These are phyloP conservation scores for Cytospora chrysosperma DNA, from an alignment of 2,329 filamentous ascomycete species.

Conservation along the genomic window DNA sequence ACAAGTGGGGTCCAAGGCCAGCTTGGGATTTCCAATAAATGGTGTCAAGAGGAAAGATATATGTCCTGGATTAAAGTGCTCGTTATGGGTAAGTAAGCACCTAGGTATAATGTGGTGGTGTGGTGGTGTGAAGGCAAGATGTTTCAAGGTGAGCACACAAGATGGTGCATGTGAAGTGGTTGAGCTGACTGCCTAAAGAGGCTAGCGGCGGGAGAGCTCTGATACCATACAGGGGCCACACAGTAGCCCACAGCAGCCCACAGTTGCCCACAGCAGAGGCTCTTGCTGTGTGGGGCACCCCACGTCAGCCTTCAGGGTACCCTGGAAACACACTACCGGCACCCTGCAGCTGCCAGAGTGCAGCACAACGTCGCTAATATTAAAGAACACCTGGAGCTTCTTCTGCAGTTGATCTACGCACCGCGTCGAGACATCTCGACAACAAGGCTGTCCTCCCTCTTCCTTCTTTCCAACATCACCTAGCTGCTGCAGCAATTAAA, in stretches of 20 bases:
- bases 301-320: background rate
- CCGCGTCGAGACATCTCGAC: background rate
- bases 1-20: too few species aligned
- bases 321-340: background rate
- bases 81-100: too few species aligned
- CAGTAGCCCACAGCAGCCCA: too few species aligned
- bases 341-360: background rate
- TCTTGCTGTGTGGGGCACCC: background rate
- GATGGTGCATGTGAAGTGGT: background rate
- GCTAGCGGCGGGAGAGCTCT: conserved; percentile 1
- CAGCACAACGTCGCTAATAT: background rate
- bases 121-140: background rate
- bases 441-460: background rate
- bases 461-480: background rate
- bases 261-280: background rate
- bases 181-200: background rate
- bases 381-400: conserved; percentile 24
- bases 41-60: background rate
- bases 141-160: background rate
- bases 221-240: background rate
- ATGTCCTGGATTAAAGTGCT: too few species aligned
- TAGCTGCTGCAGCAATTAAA: background rate
- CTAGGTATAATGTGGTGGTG: too few species aligned
- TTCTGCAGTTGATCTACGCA: background rate
- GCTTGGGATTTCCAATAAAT: background rate